Percentiles rank a stretch among this genome's conserved stretches.
Evolutionary conservation across 257 asterid species (phyloP).

Genomic region (Solanum megistacrolobum): DNA sequence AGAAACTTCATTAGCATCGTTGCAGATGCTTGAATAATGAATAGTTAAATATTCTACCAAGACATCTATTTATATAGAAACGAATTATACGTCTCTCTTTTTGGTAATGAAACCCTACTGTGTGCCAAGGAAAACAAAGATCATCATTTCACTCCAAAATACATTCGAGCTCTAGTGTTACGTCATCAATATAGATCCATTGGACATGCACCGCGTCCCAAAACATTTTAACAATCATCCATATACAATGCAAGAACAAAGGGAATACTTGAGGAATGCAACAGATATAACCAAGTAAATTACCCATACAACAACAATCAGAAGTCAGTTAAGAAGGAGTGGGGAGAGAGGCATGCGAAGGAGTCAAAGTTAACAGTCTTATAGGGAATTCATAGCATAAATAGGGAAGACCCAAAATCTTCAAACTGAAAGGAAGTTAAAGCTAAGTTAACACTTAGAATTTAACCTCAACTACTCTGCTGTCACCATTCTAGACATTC

Average conservation of each 20-base stretch:
- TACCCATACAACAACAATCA: not conserved
- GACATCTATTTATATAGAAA: not conserved
- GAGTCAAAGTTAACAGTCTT: not conserved
- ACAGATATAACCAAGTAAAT: not conserved
- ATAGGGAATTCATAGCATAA: not conserved
- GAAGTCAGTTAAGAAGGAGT: not conserved
- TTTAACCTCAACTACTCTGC: not conserved
- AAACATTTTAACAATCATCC: slow-evolving; percentile 42
- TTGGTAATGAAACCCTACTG: not conserved
- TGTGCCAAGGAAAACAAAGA: not conserved
- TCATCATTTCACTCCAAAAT: not conserved
- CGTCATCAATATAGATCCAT: slow-evolving; percentile 23
- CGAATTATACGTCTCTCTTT: not conserved
- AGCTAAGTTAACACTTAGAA: not conserved
- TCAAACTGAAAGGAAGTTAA: slow-evolving; percentile 28
- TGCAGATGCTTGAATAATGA: not conserved
- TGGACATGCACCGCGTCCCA: slow-evolving; percentile 34
- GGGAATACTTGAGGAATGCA: slow-evolving; percentile 1
- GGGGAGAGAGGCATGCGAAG: not conserved
- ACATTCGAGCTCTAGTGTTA: slow-evolving; percentile 6
- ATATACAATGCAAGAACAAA: slow-evolving; percentile 28
- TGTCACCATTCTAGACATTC: not conserved
- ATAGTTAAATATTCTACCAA: not conserved
- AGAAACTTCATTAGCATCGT: not conserved
- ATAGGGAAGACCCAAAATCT: slow-evolving; percentile 14